Evolutionary conservation across 2,329 filamentous ascomycete species (phyloP).

Genomic region (Cryoendolithus antarcticus): DNA sequence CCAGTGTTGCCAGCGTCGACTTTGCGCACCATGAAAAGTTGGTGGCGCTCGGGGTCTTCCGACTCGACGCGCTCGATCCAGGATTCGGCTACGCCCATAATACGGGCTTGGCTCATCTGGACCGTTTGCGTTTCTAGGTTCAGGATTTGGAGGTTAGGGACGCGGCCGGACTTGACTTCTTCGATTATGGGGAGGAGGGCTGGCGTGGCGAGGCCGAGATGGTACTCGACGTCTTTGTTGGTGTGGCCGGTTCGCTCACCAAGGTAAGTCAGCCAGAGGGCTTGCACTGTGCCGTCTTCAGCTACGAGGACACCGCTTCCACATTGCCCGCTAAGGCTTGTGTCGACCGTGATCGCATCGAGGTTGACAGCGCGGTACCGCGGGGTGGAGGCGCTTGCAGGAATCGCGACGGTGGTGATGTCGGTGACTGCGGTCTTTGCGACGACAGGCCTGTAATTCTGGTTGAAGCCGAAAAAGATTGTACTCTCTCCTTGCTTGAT

Average conservation of each 20-base stretch:
- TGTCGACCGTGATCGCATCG: slow-evolving; percentile 94
- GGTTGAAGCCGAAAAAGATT: slow-evolving; percentile 96
- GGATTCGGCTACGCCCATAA: slow-evolving; percentile 92
- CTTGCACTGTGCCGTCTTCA: slow-evolving; percentile 84
- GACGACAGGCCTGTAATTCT: slow-evolving; percentile 85
- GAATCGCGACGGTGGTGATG: slow-evolving; percentile 92
- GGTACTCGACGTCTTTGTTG: slow-evolving; percentile 89
- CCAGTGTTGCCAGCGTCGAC: slow-evolving; percentile 51
- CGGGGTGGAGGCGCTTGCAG: slow-evolving; percentile 80
- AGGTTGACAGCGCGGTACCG: slow-evolving; percentile 91
- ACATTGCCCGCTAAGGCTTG: slow-evolving; percentile 78
- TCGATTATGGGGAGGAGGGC: slow-evolving; percentile 79
- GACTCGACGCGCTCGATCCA: slow-evolving; percentile 87
- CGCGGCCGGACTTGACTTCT: slow-evolving; percentile 67
- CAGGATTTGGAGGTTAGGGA: slow-evolving; percentile 75
- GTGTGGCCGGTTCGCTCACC: slow-evolving; percentile 71
- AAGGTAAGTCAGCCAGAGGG: slow-evolving; percentile 92
- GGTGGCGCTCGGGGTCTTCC: slow-evolving; percentile 83
- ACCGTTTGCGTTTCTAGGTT: slow-evolving; percentile 92
- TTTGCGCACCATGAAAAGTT: slow-evolving; percentile 97
- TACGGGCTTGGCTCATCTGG: slow-evolving; percentile 89
- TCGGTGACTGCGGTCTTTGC: slow-evolving; percentile 92
- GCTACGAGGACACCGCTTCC: slow-evolving; percentile 86
- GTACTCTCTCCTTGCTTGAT: slow-evolving; percentile 90
- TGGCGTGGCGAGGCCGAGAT: slow-evolving; percentile 80